Evolutionary conservation across 1,284 basidiomycete genomes (phyloP).

Genomic region (Stereum hirsutum): DNA sequence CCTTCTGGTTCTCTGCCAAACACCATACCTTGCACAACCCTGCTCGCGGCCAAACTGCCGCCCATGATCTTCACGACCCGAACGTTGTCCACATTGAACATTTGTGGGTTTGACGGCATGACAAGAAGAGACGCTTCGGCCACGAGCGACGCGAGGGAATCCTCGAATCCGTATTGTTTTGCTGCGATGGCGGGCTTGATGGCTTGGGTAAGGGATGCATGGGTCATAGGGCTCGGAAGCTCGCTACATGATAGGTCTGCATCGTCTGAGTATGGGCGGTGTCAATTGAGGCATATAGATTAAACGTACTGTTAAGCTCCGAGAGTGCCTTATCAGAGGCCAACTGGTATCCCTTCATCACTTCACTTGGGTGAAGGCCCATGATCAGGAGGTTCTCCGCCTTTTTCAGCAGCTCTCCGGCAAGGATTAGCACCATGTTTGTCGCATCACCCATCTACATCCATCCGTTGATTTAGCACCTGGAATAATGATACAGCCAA

Average conservation of each 20-base stretch:
- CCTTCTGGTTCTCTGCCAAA: constrained; percentile 95
- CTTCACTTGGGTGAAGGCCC: constrained; percentile 94
- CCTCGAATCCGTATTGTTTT: constrained; percentile 95
- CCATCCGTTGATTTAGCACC: background rate
- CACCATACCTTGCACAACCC: constrained; percentile 96
- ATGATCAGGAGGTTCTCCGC: constrained; percentile 90
- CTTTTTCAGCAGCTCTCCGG: constrained; percentile 92
- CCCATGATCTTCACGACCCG: constrained; percentile 99
- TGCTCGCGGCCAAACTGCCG: constrained; percentile 75
- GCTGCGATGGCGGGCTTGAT: constrained; percentile 91
- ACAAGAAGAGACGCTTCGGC: constrained; percentile 88
- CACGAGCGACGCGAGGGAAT: constrained; percentile 75
- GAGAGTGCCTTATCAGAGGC: constrained; percentile 81
- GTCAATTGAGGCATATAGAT: background rate
- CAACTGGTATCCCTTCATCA: constrained; percentile 94
- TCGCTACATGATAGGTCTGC: constrained; percentile 55
- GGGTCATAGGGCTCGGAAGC: constrained; percentile 75
- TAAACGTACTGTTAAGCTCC: constrained; percentile 81
- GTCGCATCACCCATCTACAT: constrained; percentile 92
- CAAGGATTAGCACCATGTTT: constrained; percentile 92
- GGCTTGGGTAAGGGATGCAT: constrained; percentile 68
- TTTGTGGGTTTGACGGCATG: constrained; percentile 83
- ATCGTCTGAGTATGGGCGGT: constrained; percentile 6
- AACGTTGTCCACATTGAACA: constrained; percentile 98
- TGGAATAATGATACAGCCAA: background rate